Evolutionary conservation across 192 early-diverging fungal species (phyloP).

Genomic region (Endogone sp.): DNA sequence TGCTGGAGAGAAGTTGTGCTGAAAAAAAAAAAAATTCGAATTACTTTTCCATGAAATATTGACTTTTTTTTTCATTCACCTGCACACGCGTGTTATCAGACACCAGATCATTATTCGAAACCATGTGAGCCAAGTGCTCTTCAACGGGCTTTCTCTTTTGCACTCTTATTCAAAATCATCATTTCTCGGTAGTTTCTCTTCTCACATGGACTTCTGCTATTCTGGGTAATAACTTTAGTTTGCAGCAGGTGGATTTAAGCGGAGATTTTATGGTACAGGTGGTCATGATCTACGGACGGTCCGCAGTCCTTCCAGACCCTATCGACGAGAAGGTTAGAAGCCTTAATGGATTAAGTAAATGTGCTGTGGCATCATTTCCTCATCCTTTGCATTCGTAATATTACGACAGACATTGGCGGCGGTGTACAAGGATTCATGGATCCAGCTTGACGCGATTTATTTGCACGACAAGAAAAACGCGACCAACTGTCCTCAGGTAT

Average conservation of each 20-base stretch:
- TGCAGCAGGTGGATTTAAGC: conserved; percentile 10
- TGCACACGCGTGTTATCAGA: conserved; percentile 4
- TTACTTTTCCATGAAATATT: too few species aligned
- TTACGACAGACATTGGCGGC: conserved; percentile 13
- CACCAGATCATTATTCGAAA: conserved; percentile 14
- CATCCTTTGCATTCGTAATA: too few species aligned
- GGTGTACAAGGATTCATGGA: conserved; percentile 3
- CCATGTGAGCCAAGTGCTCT: conserved; percentile 14
- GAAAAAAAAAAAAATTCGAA: background rate
- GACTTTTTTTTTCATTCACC: background rate
- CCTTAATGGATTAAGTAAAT: background rate
- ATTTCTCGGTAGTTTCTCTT: too few species aligned
- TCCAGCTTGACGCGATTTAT: conserved; percentile 27
- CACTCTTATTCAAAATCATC: background rate
- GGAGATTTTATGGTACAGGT: conserved; percentile 14
- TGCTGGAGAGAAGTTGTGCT: background rate
- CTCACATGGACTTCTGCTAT: background rate
- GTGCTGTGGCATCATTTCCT: background rate
- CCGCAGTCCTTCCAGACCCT: conserved; percentile 18
- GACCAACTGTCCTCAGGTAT: conserved; percentile 28
- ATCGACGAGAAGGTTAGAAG: conserved; percentile 17
- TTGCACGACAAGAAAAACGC: conserved; percentile 24
- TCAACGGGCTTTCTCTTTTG: background rate
- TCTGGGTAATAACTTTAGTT: background rate
- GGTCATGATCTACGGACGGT: conserved; percentile 28